Evolutionary conservation across 768 basidiomycete genomes (phyloP).

Genomic region (Auriscalpium vulgare): DNA sequence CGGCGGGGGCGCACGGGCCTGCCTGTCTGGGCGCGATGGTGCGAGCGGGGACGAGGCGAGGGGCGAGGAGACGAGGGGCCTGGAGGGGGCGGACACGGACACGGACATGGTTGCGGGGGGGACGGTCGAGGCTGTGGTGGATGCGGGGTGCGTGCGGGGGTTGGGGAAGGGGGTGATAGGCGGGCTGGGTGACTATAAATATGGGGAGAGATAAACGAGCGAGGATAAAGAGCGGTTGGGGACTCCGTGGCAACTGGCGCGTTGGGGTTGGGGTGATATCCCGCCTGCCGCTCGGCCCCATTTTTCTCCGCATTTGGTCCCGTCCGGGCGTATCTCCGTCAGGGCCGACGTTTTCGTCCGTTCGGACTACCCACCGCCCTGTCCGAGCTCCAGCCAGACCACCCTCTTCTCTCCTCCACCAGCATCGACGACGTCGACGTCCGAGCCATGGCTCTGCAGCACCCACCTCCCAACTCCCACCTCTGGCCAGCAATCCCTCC

Average conservation of each 20-base stretch:
- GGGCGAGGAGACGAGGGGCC: constrained; percentile 24
- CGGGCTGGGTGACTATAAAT: neutral
- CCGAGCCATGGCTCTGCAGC: too few species aligned
- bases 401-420: too few species aligned
- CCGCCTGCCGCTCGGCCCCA: neutral
- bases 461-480: too few species aligned
- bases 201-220: constrained; percentile 1
- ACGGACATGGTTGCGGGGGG: constrained; percentile 42
- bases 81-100: constrained; percentile 21
- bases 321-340: too few species aligned
- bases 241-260: neutral
- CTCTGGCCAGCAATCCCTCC: too few species aligned
- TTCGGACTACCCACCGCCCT: too few species aligned
- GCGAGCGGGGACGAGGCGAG: constrained; percentile 15
- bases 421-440: too few species aligned
- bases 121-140: constrained; percentile 29
- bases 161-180: constrained; percentile 6
- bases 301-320: too few species aligned
- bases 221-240: too few species aligned
- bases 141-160: constrained; percentile 23
- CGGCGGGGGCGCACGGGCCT: constrained; percentile 25
- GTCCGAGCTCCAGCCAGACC: too few species aligned
- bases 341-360: too few species aligned
- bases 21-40: neutral
- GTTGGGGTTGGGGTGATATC: neutral